A percentile compares a stretch with the other conserved stretches of the same genome.
Conservation (phyloP, 345 rosid species). For the Aegle marmelos region DNA sequence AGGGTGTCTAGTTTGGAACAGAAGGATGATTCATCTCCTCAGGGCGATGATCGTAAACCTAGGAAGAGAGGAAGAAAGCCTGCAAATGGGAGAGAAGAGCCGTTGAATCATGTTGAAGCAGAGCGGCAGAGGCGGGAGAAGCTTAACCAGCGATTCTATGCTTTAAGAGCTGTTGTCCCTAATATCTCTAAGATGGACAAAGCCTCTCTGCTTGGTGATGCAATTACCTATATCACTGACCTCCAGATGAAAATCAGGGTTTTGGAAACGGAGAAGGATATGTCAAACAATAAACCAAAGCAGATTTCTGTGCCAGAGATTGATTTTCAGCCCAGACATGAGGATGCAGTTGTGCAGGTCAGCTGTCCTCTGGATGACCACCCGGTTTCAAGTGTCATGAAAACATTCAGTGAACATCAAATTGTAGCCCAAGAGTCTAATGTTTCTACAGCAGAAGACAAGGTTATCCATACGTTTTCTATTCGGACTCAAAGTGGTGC, state of each 20-base stretch:
- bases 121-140: slow-evolving; percentile 95
- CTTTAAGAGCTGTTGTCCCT: slow-evolving; percentile 85
- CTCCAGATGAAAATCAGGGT: slow-evolving; percentile 74
- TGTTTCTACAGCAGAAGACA: slow-evolving; percentile 56
- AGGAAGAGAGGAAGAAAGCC: slow-evolving; percentile 98
- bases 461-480: slow-evolving; percentile 75
- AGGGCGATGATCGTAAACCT: slow-evolving; percentile 75
- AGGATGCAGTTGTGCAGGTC: slow-evolving; percentile 68
- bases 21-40: slow-evolving; percentile 60
- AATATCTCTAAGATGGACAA: slow-evolving; percentile 97
- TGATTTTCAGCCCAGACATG: slow-evolving; percentile 69
- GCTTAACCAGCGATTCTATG: slow-evolving; percentile 95
- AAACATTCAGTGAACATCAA: slow-evolving; percentile 68
- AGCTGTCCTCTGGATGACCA: slow-evolving; percentile 76
- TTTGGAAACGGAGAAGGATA: slow-evolving; percentile 74
- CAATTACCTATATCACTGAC: slow-evolving; percentile 77
- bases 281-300: slow-evolving; percentile 39
- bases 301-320: slow-evolving; percentile 50
- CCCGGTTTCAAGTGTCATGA: slow-evolving; percentile 62
- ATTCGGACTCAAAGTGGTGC: slow-evolving; percentile 59
- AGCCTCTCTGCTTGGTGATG: slow-evolving; percentile 90
- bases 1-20: slow-evolving; percentile 45
- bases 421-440: slow-evolving; percentile 52
- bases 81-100: slow-evolving; percentile 96
- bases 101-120: slow-evolving; percentile 93